phyloP scores from a whole-genome alignment of 2,329 filamentous ascomycete genomes.

The Exophiala lecanii-corni region DNA sequence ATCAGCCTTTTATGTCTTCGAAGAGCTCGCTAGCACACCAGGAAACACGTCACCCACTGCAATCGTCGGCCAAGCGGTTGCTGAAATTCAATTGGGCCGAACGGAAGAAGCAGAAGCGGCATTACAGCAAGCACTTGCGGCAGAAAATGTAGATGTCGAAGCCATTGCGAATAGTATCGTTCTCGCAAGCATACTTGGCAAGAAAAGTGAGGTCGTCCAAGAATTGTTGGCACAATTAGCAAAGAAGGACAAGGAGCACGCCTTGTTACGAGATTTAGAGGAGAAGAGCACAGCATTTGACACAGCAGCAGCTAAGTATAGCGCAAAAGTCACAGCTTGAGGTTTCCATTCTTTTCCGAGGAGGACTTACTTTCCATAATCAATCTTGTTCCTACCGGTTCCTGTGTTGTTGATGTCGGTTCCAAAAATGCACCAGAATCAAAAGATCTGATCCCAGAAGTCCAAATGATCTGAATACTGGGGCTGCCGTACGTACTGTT shows the following conservation, averaged over 20 bases:
- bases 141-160: slow-evolving; percentile 61
- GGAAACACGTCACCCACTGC: slow-evolving; percentile 71
- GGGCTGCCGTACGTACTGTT: too few relatives aligned
- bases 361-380: too few relatives aligned
- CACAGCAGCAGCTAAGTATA: slow-evolving; percentile 79
- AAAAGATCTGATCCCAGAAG: too few relatives aligned
- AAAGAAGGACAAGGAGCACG: slow-evolving; percentile 61
- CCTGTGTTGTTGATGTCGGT: too few relatives aligned
- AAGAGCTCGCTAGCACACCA: slow-evolving; percentile 86
- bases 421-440: too few relatives aligned
- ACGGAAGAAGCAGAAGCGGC: slow-evolving; percentile 85
- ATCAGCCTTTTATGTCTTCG: slow-evolving; percentile 94
- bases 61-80: slow-evolving; percentile 81
- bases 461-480: too few relatives aligned
- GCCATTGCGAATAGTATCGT: slow-evolving; percentile 81
- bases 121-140: slow-evolving; percentile 71
- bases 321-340: slow-evolving; percentile 63
- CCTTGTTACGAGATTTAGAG: slow-evolving; percentile 66
- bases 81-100: slow-evolving; percentile 84
- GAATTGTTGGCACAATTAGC: slow-evolving; percentile 38
- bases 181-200: slow-evolving; percentile 70
- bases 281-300: slow-evolving; percentile 89
- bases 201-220: slow-evolving; percentile 45
- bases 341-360: not conserved
- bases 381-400: too few relatives aligned